These are phyloP conservation scores for Simmondsia chinensis DNA, from an alignment of 148 eudicot species.

Conservation along the genomic window DNA sequence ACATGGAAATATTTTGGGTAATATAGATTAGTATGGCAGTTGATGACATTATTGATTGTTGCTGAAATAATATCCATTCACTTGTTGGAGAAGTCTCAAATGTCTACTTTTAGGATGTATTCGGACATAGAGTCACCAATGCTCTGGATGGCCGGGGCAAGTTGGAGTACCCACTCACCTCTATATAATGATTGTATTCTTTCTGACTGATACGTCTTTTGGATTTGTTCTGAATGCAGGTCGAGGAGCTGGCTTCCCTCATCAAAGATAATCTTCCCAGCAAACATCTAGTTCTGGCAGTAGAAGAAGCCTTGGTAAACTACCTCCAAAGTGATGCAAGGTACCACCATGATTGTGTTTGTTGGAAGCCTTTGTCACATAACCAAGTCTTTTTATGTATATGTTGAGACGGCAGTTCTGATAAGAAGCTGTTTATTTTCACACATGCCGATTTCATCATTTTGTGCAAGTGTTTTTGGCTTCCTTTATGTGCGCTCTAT, in stretches of 20 bases:
- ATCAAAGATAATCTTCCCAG: constrained; percentile 70
- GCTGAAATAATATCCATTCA: no score
- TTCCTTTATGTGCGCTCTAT: no score
- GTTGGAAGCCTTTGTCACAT: background rate
- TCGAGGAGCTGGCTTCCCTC: constrained; percentile 91
- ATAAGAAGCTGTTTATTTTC: no score
- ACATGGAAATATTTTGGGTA: no score
- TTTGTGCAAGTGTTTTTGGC: no score
- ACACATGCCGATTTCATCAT: no score
- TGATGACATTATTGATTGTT: no score
- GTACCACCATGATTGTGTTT: constrained; percentile 16
- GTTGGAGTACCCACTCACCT: background rate
- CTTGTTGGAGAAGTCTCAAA: no score
- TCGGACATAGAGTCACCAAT: background rate
- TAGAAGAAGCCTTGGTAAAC: constrained; percentile 68
- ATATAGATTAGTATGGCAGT: no score
- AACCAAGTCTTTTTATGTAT: background rate
- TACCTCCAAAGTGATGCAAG: constrained; percentile 68
- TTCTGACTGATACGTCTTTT: background rate
- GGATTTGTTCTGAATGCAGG: constrained; percentile 31
- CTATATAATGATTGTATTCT: background rate
- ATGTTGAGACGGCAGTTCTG: background rate
- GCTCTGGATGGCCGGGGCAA: background rate
- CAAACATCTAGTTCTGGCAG: constrained; percentile 79
- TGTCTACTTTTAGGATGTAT: no score